Conservation (phyloP, 768 basidiomycete genomes). For the Boletus sp. region DNA sequence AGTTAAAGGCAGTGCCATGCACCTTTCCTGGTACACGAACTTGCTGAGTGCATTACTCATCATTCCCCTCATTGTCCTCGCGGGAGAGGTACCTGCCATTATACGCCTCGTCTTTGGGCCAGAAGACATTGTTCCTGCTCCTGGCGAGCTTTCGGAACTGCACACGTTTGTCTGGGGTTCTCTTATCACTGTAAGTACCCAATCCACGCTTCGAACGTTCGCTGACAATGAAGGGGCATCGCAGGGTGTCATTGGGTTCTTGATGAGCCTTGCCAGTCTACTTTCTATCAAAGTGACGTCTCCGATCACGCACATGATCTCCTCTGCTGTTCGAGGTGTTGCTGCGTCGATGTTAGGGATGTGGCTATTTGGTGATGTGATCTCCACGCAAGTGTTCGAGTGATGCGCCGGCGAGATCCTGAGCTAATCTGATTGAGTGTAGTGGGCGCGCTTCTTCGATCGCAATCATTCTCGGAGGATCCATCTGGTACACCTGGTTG, state of each 20-base stretch:
- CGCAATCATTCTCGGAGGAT: constrained; percentile 75
- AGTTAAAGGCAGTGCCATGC: constrained; percentile 80
- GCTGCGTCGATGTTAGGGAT: constrained; percentile 82
- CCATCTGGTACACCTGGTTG: constrained; percentile 84
- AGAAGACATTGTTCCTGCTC: constrained; percentile 34
- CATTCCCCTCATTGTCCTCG: constrained; percentile 66
- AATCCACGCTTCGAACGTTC: neutral
- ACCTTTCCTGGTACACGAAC: constrained; percentile 92
- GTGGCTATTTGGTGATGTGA: constrained; percentile 76
- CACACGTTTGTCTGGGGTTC: constrained; percentile 78
- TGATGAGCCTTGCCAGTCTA: constrained; percentile 91
- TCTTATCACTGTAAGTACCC: constrained; percentile 59
- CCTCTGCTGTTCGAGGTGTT: constrained; percentile 92
- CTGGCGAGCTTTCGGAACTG: constrained; percentile 45
- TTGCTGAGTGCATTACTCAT: constrained; percentile 71
- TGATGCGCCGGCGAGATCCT: neutral
- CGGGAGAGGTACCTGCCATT: constrained; percentile 70
- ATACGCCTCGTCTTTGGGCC: constrained; percentile 54
- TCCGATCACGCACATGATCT: constrained; percentile 97
- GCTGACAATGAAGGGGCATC: neutral
- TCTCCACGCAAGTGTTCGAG: constrained; percentile 59
- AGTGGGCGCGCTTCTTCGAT: constrained; percentile 84
- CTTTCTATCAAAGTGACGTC: constrained; percentile 97
- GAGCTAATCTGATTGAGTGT: constrained; percentile 6
- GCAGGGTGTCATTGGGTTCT: constrained; percentile 84